A percentile compares a stretch with the other conserved stretches of the same genome.
Evolutionary conservation across 2,329 filamentous ascomycete genomes (phyloP).

Genomic region (Colletotrichum viniferum): DNA sequence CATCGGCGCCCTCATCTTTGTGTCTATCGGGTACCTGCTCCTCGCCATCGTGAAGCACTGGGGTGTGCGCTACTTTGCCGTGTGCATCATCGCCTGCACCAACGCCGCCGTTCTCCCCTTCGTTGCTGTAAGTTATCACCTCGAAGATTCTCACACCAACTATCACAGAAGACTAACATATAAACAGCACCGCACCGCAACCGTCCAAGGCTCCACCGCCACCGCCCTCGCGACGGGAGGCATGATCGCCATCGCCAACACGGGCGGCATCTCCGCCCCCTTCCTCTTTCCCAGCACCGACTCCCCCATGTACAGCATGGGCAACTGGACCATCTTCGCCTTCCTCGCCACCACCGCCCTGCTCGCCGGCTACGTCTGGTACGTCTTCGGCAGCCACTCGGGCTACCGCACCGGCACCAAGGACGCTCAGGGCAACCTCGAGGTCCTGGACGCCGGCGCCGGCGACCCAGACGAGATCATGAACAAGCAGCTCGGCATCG

Average conservation of each 20-base stretch:
- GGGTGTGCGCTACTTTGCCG: conserved; percentile 33
- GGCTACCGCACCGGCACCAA: conserved; percentile 31
- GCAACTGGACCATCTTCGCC: conserved; percentile 37
- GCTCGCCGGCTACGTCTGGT: conserved; percentile 33
- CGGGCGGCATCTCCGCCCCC: conserved; percentile 35
- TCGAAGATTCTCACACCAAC: too few relatives aligned
- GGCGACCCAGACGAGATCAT: conserved; percentile 25
- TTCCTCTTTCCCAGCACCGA: conserved; percentile 35
- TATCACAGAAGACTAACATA: neutral
- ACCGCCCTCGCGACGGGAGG: conserved; percentile 37
- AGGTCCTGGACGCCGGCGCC: conserved; percentile 25
- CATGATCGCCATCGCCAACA: conserved; percentile 38
- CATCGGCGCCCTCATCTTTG: conserved; percentile 30
- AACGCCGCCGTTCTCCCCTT: conserved; percentile 36
- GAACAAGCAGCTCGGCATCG: conserved; percentile 24
- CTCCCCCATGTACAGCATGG: conserved; percentile 35
- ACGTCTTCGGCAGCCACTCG: conserved; percentile 33
- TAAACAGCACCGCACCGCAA: conserved; percentile 34
- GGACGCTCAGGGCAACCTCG: conserved; percentile 24
- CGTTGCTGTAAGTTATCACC: conserved; percentile 30
- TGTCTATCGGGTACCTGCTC: conserved; percentile 31
- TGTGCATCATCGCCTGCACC: conserved; percentile 36
- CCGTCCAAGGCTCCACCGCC: conserved; percentile 34
- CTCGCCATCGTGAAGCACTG: conserved; percentile 33
- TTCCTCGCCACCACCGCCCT: conserved; percentile 29